Conservation (phyloP, 2,329 filamentous ascomycete genomes). For the Trichoderma aggressivum region DNA sequence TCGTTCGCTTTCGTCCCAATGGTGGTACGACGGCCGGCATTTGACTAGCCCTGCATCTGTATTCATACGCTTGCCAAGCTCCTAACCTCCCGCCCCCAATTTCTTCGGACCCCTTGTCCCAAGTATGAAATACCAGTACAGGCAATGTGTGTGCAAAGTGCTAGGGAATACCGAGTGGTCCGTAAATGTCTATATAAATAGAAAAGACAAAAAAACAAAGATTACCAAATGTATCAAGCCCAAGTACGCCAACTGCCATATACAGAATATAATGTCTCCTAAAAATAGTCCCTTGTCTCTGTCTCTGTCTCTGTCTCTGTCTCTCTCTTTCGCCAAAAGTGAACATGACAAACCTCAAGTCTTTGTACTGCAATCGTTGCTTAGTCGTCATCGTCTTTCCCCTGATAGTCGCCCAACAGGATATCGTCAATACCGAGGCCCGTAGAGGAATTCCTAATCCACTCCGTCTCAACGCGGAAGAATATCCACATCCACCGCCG, state of each 20-base stretch:
- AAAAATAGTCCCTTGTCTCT: not conserved
- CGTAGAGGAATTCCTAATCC: conserved; percentile 58
- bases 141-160: not conserved
- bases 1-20: not conserved
- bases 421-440: conserved; percentile 65
- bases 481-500: conserved; percentile 97
- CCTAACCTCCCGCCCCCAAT: not conserved
- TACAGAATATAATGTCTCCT: not conserved
- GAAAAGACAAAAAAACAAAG: not conserved
- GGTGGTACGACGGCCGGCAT: not conserved
- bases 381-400: conserved; percentile 48
- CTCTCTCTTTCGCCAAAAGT: not conserved
- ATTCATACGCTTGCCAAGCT: not conserved
- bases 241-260: conserved; percentile 13
- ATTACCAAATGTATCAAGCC: not conserved
- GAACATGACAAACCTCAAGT: not conserved
- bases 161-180: not conserved
- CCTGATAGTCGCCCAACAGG: conserved; percentile 67
- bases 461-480: conserved; percentile 91
- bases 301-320: not conserved
- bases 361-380: not conserved
- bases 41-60: not conserved
- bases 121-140: not conserved
- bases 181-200: conserved; percentile 8
- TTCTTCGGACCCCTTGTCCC: not conserved